Conservation (phyloP, 2,329 filamentous ascomycete genomes). For the Colletotrichum gloeosporioides region DNA sequence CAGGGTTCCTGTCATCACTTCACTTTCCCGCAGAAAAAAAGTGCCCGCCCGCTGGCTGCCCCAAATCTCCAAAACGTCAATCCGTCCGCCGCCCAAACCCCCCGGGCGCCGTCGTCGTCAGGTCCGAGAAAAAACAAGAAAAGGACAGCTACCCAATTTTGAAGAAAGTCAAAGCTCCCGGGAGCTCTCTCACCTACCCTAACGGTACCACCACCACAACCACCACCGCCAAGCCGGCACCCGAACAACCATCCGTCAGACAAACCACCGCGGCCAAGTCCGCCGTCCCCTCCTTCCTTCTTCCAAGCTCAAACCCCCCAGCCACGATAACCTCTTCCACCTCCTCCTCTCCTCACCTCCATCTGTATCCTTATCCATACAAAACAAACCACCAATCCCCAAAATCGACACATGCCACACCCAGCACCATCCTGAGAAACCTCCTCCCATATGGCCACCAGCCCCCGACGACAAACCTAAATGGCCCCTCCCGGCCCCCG, state of each 20-base stretch:
- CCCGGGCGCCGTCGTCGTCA: background rate
- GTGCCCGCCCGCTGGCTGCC: background rate
- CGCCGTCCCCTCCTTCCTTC: background rate
- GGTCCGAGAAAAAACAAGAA: background rate
- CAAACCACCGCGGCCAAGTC: background rate
- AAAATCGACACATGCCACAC: background rate
- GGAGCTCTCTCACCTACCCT: background rate
- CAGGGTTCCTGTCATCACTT: background rate
- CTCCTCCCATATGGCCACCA: constrained; percentile 13
- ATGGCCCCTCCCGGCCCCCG: constrained; percentile 1
- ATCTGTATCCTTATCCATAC: background rate
- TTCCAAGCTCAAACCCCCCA: background rate
- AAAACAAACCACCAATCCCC: background rate
- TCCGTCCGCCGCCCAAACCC: background rate
- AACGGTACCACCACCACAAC: background rate
- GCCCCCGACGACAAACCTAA: background rate
- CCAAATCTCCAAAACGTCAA: background rate
- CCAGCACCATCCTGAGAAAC: background rate
- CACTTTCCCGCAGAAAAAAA: background rate
- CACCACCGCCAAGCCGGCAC: background rate
- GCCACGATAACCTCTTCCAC: background rate
- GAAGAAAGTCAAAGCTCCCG: background rate
- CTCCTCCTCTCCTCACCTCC: background rate
- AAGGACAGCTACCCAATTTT: background rate
- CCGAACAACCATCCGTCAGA: background rate